A percentile compares a stretch with the other conserved stretches of the same genome.
These are phyloP conservation scores for Saksenaea oblongispora DNA, from an alignment of 371 early-diverging fungal species.

Conservation along the genomic window DNA sequence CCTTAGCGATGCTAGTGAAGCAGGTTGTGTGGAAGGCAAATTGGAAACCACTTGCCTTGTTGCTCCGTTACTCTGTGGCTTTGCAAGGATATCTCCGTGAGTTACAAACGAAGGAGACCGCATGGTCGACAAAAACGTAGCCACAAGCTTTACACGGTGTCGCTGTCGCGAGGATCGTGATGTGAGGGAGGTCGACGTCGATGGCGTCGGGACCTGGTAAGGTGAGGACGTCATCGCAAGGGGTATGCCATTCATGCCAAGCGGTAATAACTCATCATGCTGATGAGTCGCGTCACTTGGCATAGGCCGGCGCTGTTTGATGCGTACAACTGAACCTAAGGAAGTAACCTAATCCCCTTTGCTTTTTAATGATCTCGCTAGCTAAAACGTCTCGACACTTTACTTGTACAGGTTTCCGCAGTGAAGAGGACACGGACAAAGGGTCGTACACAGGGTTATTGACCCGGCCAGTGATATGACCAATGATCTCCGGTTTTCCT, in stretches of 20 bases:
- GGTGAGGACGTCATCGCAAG: slow-evolving; percentile 13
- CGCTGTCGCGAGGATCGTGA: background rate
- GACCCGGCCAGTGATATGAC: slow-evolving; percentile 54
- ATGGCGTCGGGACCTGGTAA: background rate
- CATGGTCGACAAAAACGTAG: slow-evolving; percentile 36
- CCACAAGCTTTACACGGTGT: slow-evolving; percentile 32
- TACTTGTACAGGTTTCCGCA: background rate
- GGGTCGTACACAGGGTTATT: slow-evolving; percentile 36
- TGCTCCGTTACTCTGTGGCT: background rate
- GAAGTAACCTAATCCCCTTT: slow-evolving; percentile 23
- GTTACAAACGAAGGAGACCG: slow-evolving; percentile 18
- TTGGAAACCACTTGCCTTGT: background rate
- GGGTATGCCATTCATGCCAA: slow-evolving; percentile 8
- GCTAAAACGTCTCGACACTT: background rate
- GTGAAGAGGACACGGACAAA: background rate
- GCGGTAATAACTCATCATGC: background rate
- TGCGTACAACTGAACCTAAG: slow-evolving; percentile 47
- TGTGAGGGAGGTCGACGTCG: background rate
- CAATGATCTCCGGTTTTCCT: slow-evolving; percentile 63
- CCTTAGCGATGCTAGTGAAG: slow-evolving; percentile 19
- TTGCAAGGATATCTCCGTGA: background rate
- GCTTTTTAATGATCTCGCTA: background rate
- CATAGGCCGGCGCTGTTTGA: slow-evolving; percentile 57
- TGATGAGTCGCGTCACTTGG: slow-evolving; percentile 19
- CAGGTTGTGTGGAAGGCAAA: slow-evolving; percentile 6